Conservation (phyloP, 768 basidiomycete species). For the Podaxis sp. region DNA sequence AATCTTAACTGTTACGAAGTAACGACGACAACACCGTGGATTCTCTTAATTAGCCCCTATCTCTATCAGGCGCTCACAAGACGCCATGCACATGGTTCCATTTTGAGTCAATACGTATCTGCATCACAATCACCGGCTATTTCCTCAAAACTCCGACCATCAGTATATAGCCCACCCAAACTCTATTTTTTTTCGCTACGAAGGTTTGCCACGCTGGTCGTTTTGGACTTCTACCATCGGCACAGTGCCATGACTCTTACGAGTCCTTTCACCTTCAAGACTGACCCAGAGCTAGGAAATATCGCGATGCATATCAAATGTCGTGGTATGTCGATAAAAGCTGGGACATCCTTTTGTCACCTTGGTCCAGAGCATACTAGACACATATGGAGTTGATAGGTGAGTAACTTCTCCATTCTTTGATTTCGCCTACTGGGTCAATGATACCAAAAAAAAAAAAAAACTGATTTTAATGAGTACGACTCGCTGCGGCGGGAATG, state of each 20-base stretch:
- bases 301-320: slow-evolving; percentile 35
- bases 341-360: slow-evolving; percentile 34
- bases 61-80: no score
- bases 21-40: no score
- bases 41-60: no score
- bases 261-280: slow-evolving; percentile 40
- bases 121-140: background rate
- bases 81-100: no score
- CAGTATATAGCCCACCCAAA: slow-evolving; percentile 19
- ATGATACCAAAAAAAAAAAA: slow-evolving; percentile 39
- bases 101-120: background rate
- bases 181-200: slow-evolving; percentile 20
- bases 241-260: slow-evolving; percentile 45
- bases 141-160: slow-evolving; percentile 14
- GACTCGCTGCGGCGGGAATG: slow-evolving; percentile 33
- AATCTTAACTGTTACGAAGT: no score
- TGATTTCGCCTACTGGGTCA: slow-evolving; percentile 20
- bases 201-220: slow-evolving; percentile 52
- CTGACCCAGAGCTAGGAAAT: slow-evolving; percentile 47
- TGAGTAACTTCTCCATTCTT: slow-evolving; percentile 22
- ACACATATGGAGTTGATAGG: slow-evolving; percentile 15
- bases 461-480: slow-evolving; percentile 55
- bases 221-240: slow-evolving; percentile 38
- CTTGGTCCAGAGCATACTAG: background rate
- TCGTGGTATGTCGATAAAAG: slow-evolving; percentile 45